phyloP scores from a whole-genome alignment of 768 basidiomycete genomes.

The Phanerodontia chrysosporium region DNA sequence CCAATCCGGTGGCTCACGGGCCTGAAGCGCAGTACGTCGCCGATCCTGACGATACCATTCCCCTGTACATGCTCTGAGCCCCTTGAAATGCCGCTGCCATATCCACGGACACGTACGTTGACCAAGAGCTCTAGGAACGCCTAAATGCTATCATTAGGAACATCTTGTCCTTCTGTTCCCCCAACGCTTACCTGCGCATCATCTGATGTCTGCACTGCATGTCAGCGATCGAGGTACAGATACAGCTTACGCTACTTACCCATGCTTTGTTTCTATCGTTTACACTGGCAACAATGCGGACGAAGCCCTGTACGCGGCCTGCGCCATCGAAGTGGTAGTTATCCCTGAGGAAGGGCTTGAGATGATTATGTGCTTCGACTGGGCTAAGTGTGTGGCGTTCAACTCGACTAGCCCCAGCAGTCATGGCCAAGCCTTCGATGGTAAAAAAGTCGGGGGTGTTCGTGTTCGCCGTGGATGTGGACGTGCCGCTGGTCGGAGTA shows the following conservation, averaged over 20 bases:
- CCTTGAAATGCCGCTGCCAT: background rate
- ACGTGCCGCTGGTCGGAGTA: background rate
- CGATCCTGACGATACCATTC: slow-evolving; percentile 25
- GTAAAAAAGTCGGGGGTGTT: slow-evolving; percentile 20
- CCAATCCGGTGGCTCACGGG: slow-evolving; percentile 19
- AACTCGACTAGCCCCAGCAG: slow-evolving; percentile 13
- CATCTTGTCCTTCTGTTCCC: no score
- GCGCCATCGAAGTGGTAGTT: slow-evolving; percentile 22
- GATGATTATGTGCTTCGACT: slow-evolving; percentile 23
- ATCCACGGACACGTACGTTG: slow-evolving; percentile 13
- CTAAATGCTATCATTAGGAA: slow-evolving; percentile 5
- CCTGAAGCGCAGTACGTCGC: slow-evolving; percentile 27
- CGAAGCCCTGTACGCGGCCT: slow-evolving; percentile 23
- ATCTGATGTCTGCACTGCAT: slow-evolving; percentile 25
- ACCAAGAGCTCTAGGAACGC: slow-evolving; percentile 23
- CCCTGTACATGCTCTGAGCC: slow-evolving; percentile 13
- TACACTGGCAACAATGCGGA: slow-evolving; percentile 21
- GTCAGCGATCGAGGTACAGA: no score
- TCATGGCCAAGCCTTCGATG: slow-evolving; percentile 16
- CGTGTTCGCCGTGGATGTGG: background rate
- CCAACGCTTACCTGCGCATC: slow-evolving; percentile 24
- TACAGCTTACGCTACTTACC: slow-evolving; percentile 17
- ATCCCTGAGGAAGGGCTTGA: slow-evolving; percentile 21
- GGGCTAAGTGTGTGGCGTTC: slow-evolving; percentile 16
- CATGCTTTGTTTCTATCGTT: slow-evolving; percentile 21